These are phyloP conservation scores for Claviceps monticola DNA, from an alignment of 2,329 filamentous ascomycete species.

Conservation along the genomic window DNA sequence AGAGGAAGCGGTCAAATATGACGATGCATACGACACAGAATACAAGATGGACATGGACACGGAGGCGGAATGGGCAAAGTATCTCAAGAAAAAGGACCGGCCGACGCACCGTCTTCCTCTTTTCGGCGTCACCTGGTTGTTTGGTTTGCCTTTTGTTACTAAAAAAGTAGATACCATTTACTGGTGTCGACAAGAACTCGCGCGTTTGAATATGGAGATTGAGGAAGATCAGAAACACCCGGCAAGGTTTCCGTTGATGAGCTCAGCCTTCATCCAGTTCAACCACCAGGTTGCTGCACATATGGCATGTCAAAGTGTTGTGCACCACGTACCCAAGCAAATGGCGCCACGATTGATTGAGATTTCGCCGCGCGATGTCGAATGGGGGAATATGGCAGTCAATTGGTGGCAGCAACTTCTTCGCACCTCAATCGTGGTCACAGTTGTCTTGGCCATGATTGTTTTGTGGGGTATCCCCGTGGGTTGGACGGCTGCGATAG, in stretches of 20 bases:
- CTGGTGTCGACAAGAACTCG: constrained; percentile 74
- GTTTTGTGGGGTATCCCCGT: constrained; percentile 86
- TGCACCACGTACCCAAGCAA: constrained; percentile 80
- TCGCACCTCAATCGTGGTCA: constrained; percentile 51
- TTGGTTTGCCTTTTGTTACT: constrained; percentile 62
- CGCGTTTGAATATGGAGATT: constrained; percentile 80
- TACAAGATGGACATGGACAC: constrained; percentile 43
- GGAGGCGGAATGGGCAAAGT: constrained; percentile 66
- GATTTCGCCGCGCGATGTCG: constrained; percentile 80
- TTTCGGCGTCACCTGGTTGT: constrained; percentile 55
- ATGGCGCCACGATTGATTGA: constrained; percentile 92
- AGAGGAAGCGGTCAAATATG: constrained; percentile 40
- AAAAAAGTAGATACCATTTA: constrained; percentile 94
- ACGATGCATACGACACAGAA: constrained; percentile 46
- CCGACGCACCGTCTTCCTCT: constrained; percentile 67
- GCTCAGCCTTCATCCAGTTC: constrained; percentile 95
- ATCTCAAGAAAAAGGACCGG: constrained; percentile 66
- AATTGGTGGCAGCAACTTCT: constrained; percentile 86
- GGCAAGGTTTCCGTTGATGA: constrained; percentile 83
- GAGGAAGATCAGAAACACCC: constrained; percentile 77
- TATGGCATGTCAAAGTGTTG: constrained; percentile 90
- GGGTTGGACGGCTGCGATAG: constrained; percentile 70
- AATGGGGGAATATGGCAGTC: constrained; percentile 96
- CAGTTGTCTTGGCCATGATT: constrained; percentile 58
- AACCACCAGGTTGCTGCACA: constrained; percentile 95